phyloP scores from a whole-genome alignment of 2,329 filamentous ascomycete genomes.

The Graphiopsis chlorocephala region DNA sequence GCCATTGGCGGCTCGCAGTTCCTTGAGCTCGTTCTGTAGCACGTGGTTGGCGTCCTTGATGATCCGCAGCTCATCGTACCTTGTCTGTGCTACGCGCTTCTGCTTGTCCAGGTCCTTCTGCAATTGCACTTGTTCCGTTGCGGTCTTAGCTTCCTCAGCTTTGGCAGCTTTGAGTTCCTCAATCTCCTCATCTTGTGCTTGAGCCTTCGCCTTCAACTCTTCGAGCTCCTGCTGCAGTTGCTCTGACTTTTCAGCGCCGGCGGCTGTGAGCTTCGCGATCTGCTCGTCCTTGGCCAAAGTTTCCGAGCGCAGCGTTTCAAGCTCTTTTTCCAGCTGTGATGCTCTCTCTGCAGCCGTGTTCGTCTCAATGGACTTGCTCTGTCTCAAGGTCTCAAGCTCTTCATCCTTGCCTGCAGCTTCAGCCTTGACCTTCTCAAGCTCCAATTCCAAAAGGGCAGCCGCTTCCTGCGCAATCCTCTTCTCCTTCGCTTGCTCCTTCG shows the following conservation, averaged over 20 bases:
- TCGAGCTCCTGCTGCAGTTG: constrained; percentile 4
- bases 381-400: constrained; percentile 3
- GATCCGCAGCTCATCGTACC: constrained; percentile 14
- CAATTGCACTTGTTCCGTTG: constrained; percentile 11
- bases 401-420: constrained; percentile 18
- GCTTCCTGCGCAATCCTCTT: constrained; percentile 25
- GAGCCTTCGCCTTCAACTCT: constrained; percentile 23
- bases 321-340: background rate
- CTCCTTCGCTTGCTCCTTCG: constrained; percentile 30
- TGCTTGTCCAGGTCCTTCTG: constrained; percentile 14
- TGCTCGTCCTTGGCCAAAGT: constrained; percentile 15
- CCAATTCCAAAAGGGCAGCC: constrained; percentile 17
- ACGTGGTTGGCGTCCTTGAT: constrained; percentile 15
- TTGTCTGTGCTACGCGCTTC: constrained; percentile 11
- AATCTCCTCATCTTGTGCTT: constrained; percentile 12
- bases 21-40: constrained; percentile 17
- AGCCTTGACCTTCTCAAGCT: constrained; percentile 27
- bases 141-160: background rate
- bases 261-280: constrained; percentile 1
- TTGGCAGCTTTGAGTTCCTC: constrained; percentile 3
- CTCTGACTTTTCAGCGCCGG: background rate
- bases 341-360: constrained; percentile 1
- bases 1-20: constrained; percentile 15
- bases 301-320: constrained; percentile 23
- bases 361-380: constrained; percentile 9